Base-by-base conservation (phyloP, 1,284 basidiomycete species). In the Heterobasidion irregulare region DNA sequence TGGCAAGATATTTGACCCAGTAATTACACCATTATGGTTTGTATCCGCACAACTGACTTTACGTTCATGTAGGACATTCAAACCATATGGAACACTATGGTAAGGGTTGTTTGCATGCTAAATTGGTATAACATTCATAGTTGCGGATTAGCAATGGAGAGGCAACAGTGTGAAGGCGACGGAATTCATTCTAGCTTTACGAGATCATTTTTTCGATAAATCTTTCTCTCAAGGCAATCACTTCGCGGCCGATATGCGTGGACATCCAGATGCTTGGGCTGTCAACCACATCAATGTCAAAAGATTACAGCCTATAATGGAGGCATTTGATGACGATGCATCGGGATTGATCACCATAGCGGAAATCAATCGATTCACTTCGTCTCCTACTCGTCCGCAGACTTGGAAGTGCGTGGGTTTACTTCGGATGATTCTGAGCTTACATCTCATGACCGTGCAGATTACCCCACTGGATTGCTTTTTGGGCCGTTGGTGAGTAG, bases 311-410 rank as follows among this genome's bases (percentile, higher is more conserved):
- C 68, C 74, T 2, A 74, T 77, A 53, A 59, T 70, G 15, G 76
- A 80, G 59, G 75, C 76, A 0, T 71, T 78, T 36, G 76, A 78
- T 54, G 75, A 78, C 51, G 77, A 79, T 53, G 75, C 72, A 0
- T 75, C 75, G 0, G 75, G 76, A 0, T 78, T 71, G 53, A 67
- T 75, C 44, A 77, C 72, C 10, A 66, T 78, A 13, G 70, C 71
- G 10, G 77, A 78, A 57, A 73, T 76, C 9, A 79, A 79, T 56
- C 65, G 66, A 5, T 76, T 77, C 47, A 70, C 38, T 41, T 41
- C 38, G 10, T 41, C 70, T 15, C 50, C 61, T 1, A 55, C 59
- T 54, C 55, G 68, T 36, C 70, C 68, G 1, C 54, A 59, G 8
- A 64, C 65, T 32, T 74, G 73, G 66, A 67, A 70, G 67, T 68